Base-by-base conservation (phyloP, 1,284 basidiomycete genomes). In the Malassezia restricta region DNA sequence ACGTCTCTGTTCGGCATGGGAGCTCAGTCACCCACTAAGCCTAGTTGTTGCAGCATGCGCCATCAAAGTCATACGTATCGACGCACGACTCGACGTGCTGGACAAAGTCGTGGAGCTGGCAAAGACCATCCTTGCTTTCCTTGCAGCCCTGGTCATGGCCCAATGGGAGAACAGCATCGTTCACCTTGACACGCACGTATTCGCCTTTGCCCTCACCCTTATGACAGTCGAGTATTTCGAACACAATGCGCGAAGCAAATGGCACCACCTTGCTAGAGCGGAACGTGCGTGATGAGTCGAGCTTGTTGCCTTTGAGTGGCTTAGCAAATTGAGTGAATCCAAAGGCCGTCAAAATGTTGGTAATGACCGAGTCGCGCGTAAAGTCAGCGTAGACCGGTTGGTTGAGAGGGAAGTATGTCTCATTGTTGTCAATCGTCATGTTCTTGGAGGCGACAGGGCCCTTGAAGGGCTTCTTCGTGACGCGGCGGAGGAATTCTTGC, bases 121-220 rank as follows among this genome's bases (percentile, higher is more conserved):
- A 95, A 71, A 91, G 79, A 14, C 89, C 88, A 56, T 90, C 81
- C 39, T 79, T 76, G 63, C 83, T 74, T 8, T 74, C 57, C 12
- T 63, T 78, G 61, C 80, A 73, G 0, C 80, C 81, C 11, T 83
- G 80, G 63, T 87, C 90, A 32, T 83, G 80, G 2, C 82, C 83
- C 40, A 92, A 78, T 0, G 90, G 65, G 2, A 71, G 40, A 14
- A 70, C 54, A 0, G 68, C 68, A 38, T 71, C 89, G 75, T 92
- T 92, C 73, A 89, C 80, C 66, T 86, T 80, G 49, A 85, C 77
- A 5, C 86, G 83, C 58, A 89, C 82, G 63, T 87, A 85, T 4
- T 8, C 30, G 5, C 5, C 17, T 28, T 77, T 78, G 6, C 50
- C 27, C 4, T 8, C 30, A 4, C 5, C 17, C 28, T 77, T 78